These are phyloP conservation scores for Bretschneidera sinensis DNA, from an alignment of 345 rosid species.

Conservation along the genomic window DNA sequence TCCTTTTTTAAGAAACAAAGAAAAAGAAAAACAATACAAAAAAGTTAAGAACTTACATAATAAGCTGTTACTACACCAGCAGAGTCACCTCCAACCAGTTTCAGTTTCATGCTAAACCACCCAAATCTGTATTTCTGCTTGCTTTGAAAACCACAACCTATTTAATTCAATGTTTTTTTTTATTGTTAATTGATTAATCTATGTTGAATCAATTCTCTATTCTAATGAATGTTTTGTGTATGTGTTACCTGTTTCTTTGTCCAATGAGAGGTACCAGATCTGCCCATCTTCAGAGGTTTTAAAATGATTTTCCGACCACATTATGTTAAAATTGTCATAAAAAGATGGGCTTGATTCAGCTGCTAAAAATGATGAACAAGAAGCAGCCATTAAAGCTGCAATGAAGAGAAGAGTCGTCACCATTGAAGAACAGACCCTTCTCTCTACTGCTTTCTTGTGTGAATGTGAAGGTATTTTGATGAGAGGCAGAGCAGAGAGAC, in stretches of 20 bases:
- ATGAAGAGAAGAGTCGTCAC: constrained; percentile 26
- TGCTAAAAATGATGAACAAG: constrained; percentile 16
- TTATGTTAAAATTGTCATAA: constrained; percentile 81
- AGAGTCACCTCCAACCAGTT: constrained; percentile 90
- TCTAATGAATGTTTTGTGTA: background rate
- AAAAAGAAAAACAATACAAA: background rate
- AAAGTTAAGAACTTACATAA: constrained; percentile 43
- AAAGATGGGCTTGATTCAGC: constrained; percentile 51
- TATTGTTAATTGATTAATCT: background rate
- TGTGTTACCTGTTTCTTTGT: constrained; percentile 90
- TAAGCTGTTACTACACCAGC: constrained; percentile 98
- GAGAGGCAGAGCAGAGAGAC: too few relatives aligned
- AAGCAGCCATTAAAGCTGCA: constrained; percentile 32
- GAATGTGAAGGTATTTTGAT: background rate
- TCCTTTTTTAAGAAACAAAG: background rate
- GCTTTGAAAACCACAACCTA: constrained; percentile 96
- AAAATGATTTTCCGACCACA: constrained; percentile 94
- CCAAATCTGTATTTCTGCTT: constrained; percentile 91
- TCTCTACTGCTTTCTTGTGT: background rate
- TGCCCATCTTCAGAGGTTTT: constrained; percentile 88
- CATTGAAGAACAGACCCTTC: constrained; percentile 26
- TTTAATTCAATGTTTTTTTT: constrained; percentile 4
- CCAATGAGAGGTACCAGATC: constrained; percentile 93
- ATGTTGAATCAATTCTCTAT: background rate
- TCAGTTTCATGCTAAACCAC: constrained; percentile 97